These are phyloP conservation scores for Sclerotinia borealis DNA, from an alignment of 2,329 filamentous ascomycete species.

Conservation along the genomic window DNA sequence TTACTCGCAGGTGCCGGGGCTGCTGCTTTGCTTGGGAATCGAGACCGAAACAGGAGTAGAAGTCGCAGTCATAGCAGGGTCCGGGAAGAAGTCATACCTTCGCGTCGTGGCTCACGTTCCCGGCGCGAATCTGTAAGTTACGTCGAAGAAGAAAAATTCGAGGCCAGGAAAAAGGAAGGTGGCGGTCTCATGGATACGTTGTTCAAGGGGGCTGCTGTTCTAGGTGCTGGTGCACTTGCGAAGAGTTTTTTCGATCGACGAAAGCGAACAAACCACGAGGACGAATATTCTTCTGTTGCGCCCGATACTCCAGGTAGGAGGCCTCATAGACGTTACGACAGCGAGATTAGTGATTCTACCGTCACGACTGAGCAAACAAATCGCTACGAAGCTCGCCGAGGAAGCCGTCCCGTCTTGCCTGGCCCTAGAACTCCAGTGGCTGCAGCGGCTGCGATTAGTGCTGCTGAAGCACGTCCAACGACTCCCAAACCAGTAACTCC, in stretches of 20 bases:
- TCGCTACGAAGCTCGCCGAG: conserved; percentile 25
- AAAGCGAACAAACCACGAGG: conserved; percentile 40
- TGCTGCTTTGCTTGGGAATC: conserved; percentile 43
- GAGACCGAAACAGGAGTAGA: conserved; percentile 21
- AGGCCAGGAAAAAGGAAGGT: conserved; percentile 34
- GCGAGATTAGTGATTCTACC: conserved; percentile 43
- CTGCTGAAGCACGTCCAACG: conserved; percentile 37
- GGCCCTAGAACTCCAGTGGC: conserved; percentile 40
- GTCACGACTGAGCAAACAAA: conserved; percentile 22
- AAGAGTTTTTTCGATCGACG: conserved; percentile 53
- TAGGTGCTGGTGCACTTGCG: conserved; percentile 57
- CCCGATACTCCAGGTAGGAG: conserved; percentile 53
- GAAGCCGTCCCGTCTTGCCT: conserved; percentile 38
- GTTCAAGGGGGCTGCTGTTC: conserved; percentile 52
- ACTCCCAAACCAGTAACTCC: conserved; percentile 22
- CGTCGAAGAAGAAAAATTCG: conserved; percentile 56
- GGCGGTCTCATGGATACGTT: conserved; percentile 57
- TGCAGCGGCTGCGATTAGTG: conserved; percentile 43
- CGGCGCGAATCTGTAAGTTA: conserved; percentile 50
- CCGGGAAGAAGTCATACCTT: conserved; percentile 45
- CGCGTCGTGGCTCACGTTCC: conserved; percentile 37
- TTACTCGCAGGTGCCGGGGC: conserved; percentile 53
- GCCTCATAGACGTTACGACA: conserved; percentile 35
- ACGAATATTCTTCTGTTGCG: conserved; percentile 58
- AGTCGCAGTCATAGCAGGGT: conserved; percentile 10